These are phyloP conservation scores for Byssoonygena ceratinophila DNA, from an alignment of 2,329 filamentous ascomycete genomes.

Conservation along the genomic window DNA sequence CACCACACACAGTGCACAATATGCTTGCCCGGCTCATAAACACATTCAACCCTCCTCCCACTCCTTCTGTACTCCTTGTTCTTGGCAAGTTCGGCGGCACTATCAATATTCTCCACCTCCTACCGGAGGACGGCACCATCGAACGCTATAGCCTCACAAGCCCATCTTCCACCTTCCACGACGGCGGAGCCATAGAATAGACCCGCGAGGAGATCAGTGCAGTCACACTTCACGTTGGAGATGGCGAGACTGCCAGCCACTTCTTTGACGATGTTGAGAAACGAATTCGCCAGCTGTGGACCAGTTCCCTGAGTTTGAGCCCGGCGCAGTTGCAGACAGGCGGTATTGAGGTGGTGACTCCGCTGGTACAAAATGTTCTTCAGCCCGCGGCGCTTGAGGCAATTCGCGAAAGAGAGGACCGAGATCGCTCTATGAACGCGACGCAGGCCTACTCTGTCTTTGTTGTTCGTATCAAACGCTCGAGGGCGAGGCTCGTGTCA, in stretches of 20 bases:
- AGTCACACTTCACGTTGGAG: conserved; percentile 12
- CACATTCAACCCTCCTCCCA: background rate
- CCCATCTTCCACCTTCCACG: conserved; percentile 7
- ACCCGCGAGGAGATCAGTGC: conserved; percentile 13
- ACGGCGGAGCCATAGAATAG: conserved; percentile 10
- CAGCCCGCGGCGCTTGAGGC: conserved; percentile 12
- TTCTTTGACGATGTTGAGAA: conserved; percentile 13
- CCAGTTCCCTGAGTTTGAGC: conserved; percentile 7
- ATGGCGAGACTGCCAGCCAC: background rate
- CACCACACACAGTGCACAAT: conserved; percentile 3
- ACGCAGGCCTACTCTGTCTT: conserved; percentile 11
- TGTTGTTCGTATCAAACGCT: conserved; percentile 11
- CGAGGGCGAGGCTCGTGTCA: conserved; percentile 1
- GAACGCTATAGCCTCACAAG: conserved; percentile 12
- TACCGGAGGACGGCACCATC: conserved; percentile 14
- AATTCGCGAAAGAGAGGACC: conserved; percentile 11
- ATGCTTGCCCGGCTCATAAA: conserved; percentile 14
- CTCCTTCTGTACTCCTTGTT: conserved; percentile 14
- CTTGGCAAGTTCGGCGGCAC: background rate
- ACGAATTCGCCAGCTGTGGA: conserved; percentile 12
- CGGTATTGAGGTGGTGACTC: background rate
- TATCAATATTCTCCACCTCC: conserved; percentile 11
- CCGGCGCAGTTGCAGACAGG: background rate
- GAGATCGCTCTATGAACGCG: conserved; percentile 7
- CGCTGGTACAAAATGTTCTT: conserved; percentile 11